Conservation (phyloP, 208 protist species). For the Leishmania aethiopica region DNA sequence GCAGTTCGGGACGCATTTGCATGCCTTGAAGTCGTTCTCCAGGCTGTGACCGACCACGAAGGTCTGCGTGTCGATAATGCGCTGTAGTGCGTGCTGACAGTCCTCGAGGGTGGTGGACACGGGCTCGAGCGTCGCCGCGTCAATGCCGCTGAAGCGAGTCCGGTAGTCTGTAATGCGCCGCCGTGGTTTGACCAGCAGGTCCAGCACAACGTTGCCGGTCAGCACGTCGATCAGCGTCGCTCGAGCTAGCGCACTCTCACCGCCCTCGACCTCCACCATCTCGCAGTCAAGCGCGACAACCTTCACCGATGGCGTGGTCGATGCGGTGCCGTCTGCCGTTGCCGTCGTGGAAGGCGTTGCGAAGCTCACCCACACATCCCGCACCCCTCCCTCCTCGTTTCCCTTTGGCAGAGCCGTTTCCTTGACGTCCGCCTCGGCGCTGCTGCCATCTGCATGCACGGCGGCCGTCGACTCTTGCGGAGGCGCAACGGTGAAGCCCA, state of each 20-base stretch:
- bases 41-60: conserved; percentile 94
- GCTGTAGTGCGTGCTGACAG: conserved; percentile 67
- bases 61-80: conserved; percentile 64
- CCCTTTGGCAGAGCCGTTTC: neutral
- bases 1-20: conserved; percentile 82
- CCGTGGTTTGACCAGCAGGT: conserved; percentile 85
- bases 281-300: conserved; percentile 92
- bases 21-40: conserved; percentile 94
- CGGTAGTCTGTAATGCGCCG: conserved; percentile 84
- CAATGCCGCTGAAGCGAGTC: conserved; percentile 92
- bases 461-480: conserved; percentile 8
- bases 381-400: neutral
- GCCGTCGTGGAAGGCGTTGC: neutral
- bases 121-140: conserved; percentile 62
- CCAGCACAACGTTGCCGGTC: conserved; percentile 68
- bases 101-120: conserved; percentile 76
- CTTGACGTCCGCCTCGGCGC: neutral
- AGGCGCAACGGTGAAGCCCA: conserved; percentile 48
- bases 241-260: conserved; percentile 78
- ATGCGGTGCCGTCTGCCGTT: neutral
- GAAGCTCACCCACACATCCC: conserved; percentile 14
- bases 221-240: conserved; percentile 81
- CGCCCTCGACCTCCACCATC: conserved; percentile 78
- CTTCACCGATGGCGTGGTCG: conserved; percentile 2
- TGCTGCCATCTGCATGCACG: neutral